phyloP scores from a whole-genome alignment of 139 green algal genomes.

The Haematococcus sp. region DNA sequence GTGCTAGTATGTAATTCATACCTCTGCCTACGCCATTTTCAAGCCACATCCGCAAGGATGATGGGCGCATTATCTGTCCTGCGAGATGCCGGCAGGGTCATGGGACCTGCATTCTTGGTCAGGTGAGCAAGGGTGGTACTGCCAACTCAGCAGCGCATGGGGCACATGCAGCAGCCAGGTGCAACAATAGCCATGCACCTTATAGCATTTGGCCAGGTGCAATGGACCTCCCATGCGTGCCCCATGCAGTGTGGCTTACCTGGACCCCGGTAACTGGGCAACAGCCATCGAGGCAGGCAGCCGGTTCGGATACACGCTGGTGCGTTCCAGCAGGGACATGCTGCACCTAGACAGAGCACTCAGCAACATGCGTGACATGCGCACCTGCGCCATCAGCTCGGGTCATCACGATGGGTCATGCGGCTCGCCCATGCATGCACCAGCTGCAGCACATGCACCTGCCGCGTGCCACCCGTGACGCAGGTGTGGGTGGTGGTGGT shows the following conservation, averaged over 20 bases:
- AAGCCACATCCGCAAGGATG: background rate
- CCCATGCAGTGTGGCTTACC: conserved; percentile 37
- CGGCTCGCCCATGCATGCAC: background rate
- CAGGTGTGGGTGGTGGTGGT: conserved; percentile 66
- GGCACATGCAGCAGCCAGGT: too few relatives aligned
- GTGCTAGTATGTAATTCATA: too few relatives aligned
- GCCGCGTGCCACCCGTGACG: too few relatives aligned
- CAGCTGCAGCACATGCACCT: too few relatives aligned
- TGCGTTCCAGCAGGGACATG: conserved; percentile 1
- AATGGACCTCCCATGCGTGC: background rate
- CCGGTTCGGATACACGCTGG: conserved; percentile 57
- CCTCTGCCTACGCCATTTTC: too few relatives aligned
- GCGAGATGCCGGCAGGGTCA: conserved; percentile 25
- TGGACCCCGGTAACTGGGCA: conserved; percentile 68
- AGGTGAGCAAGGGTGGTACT: conserved; percentile 24
- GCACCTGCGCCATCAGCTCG: too few relatives aligned
- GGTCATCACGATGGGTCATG: too few relatives aligned
- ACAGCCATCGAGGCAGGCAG: conserved; percentile 58
- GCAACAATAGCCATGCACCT: too few relatives aligned
- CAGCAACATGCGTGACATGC: too few relatives aligned
- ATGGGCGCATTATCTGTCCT: background rate
- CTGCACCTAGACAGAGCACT: too few relatives aligned
- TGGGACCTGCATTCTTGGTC: conserved; percentile 58
- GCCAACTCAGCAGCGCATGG: background rate
- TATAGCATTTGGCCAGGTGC: too few relatives aligned